Evolutionary conservation across 1,139 yeast species (phyloP).

Genomic region (Zygoascus sp.): DNA sequence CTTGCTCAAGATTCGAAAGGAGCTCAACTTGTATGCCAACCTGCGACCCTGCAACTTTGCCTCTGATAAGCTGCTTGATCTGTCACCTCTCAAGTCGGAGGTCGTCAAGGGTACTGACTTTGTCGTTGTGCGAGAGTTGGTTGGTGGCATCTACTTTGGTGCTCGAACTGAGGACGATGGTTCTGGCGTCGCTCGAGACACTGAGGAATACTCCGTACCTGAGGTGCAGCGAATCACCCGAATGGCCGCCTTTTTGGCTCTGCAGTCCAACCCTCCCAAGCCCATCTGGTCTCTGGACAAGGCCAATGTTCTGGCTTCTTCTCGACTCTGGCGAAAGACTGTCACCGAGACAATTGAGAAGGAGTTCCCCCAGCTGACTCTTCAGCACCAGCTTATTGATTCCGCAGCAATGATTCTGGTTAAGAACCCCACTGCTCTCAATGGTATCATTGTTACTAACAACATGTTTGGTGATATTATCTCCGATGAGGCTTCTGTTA

Average conservation of each 20-base stretch:
- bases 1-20: constrained; percentile 86
- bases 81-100: constrained; percentile 82
- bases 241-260: constrained; percentile 96
- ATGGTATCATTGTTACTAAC: constrained; percentile 86
- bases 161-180: constrained; percentile 91
- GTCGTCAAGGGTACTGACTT: constrained; percentile 87
- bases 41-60: constrained; percentile 94
- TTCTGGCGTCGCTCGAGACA: constrained; percentile 82
- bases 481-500: constrained; percentile 95
- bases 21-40: constrained; percentile 88
- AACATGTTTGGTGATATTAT: constrained; percentile 98
- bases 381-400: constrained; percentile 93
- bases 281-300: constrained; percentile 96
- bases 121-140: constrained; percentile 89
- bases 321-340: constrained; percentile 92
- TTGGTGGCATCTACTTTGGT: constrained; percentile 97
- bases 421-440: constrained; percentile 81
- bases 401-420: constrained; percentile 97
- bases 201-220: constrained; percentile 82
- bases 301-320: constrained; percentile 94
- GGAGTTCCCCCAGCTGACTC: constrained; percentile 82
- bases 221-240: constrained; percentile 94
- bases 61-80: constrained; percentile 74
- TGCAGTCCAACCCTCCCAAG: constrained; percentile 86
- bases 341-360: constrained; percentile 76